Evolutionary conservation across 768 basidiomycete genomes (phyloP), one percentile per base, ranked within the genome.

Genomic region (Scleroderma citrinum): DNA sequence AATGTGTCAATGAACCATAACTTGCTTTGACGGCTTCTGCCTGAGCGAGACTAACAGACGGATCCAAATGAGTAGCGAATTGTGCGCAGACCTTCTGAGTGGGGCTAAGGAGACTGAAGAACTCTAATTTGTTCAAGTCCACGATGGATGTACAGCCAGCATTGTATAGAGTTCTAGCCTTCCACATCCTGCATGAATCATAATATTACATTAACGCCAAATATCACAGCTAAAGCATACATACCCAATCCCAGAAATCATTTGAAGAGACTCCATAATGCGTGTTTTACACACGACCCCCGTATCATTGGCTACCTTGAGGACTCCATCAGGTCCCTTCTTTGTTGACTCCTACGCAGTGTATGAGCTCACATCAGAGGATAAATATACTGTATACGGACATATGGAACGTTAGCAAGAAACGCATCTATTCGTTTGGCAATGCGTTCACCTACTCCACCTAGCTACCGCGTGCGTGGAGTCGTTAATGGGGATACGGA

Each of bases 201-300:
- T n/a, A n/a, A n/a, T n/a, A n/a, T n/a, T n/a, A n/a, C n/a, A n/a
- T n/a, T n/a, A n/a, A n/a, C n/a, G 21, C 12, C 39, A 31, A 19
- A 23, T n/a, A 26, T n/a, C 43, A 14, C 16, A 16, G 35, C 14
- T 12, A 20, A 13, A 42, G 34, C 38, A 38, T 34, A 50, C 66
- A 44, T 57, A 80, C 80, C 81, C 80, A 52, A 82, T 67, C 3
- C 75, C 71, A 10, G 69, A 68, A 35, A 82, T 51, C 4, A 57
- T 59, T 48, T 65, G 61, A 44, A 82, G 57, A 17, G 63, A 59
- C 13, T 61, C 56, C 3, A 69, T 46, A 1, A 67, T 55, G 47
- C 65, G 56, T 55, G 56, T 55, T 48, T 52, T 65, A 48, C 59
- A 52, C 40, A 63, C 52, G 51, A 66, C 59, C 37, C 63, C 51